Evolutionary conservation across 495 filamentous ascomycete species (phyloP).

Genomic region (Podospora fimiseda): DNA sequence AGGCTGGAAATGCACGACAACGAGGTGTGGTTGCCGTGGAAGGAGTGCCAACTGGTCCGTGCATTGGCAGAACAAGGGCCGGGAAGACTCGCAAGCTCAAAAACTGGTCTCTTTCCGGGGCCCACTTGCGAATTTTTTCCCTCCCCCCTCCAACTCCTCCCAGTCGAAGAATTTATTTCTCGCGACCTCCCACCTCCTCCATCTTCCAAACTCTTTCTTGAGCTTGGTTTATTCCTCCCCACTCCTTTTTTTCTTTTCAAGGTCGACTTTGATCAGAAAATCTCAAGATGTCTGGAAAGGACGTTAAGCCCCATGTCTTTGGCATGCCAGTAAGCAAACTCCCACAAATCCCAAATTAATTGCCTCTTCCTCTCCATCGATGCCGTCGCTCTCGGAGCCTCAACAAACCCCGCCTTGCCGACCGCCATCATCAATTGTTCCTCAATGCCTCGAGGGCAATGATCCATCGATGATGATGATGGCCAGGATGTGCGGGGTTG

Average conservation of each 20-base stretch:
- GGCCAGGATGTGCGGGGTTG: not conserved
- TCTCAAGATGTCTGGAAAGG: constrained; percentile 56
- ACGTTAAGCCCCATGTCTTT: constrained; percentile 50
- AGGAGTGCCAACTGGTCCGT: constrained; percentile 19
- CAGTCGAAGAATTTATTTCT: constrained; percentile 42
- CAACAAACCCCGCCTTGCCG: not conserved
- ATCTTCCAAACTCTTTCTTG: constrained; percentile 28
- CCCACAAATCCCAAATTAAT: constrained; percentile 31
- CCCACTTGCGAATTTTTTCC: constrained; percentile 25
- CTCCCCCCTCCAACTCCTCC: constrained; percentile 22
- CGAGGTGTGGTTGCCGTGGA: constrained; percentile 21
- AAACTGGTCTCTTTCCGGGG: constrained; percentile 28
- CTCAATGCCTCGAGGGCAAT: not conserved
- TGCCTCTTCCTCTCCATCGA: constrained; percentile 32
- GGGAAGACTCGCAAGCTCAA: constrained; percentile 33
- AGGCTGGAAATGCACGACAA: constrained; percentile 9
- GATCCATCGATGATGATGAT: not conserved
- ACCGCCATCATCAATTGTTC: not conserved
- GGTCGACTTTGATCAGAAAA: constrained; percentile 40
- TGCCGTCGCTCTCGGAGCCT: not conserved
- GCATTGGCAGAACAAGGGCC: constrained; percentile 27
- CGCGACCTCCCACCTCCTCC: constrained; percentile 31
- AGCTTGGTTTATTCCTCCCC: constrained; percentile 39
- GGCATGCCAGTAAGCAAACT: constrained; percentile 74
- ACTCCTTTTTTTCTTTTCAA: constrained; percentile 40